Conservation (phyloP, 208 protist species). For the Wallacemonas rigidus region DNA sequence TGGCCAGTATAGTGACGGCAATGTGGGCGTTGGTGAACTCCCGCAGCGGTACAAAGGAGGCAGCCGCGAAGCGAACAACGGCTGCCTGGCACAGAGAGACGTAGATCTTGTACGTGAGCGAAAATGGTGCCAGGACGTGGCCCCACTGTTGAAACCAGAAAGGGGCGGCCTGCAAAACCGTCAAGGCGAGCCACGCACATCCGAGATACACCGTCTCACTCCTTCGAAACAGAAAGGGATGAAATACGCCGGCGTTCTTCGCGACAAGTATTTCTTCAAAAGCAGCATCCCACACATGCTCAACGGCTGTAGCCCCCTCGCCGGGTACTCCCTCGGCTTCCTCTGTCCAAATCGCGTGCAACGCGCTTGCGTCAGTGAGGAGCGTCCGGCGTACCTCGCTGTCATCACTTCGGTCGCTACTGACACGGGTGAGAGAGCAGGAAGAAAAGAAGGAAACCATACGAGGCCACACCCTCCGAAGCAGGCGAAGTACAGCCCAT, state of each 20-base stretch:
- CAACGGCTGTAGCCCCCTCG: neutral
- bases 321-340: too few relatives aligned
- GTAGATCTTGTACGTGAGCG: slow-evolving; percentile 63
- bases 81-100: slow-evolving; percentile 70
- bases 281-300: slow-evolving; percentile 39
- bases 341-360: neutral
- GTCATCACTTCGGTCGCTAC: slow-evolving; percentile 1
- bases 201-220: slow-evolving; percentile 59
- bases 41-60: slow-evolving; percentile 58
- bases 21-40: slow-evolving; percentile 78
- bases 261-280: slow-evolving; percentile 57
- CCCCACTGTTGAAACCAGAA: slow-evolving; percentile 81
- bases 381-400: slow-evolving; percentile 12
- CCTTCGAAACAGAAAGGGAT: slow-evolving; percentile 69
- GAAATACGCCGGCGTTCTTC: slow-evolving; percentile 51
- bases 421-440: neutral
- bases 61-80: slow-evolving; percentile 70
- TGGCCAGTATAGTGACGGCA: slow-evolving; percentile 69
- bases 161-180: slow-evolving; percentile 50
- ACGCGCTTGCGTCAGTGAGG: slow-evolving; percentile 15
- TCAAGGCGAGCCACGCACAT: slow-evolving; percentile 57
- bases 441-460: neutral
- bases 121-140: slow-evolving; percentile 39
- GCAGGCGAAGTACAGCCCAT: slow-evolving; percentile 28
- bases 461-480: neutral